These are phyloP conservation scores for Cryomyces minteri DNA, from an alignment of 495 filamentous ascomycete genomes.

Conservation along the genomic window DNA sequence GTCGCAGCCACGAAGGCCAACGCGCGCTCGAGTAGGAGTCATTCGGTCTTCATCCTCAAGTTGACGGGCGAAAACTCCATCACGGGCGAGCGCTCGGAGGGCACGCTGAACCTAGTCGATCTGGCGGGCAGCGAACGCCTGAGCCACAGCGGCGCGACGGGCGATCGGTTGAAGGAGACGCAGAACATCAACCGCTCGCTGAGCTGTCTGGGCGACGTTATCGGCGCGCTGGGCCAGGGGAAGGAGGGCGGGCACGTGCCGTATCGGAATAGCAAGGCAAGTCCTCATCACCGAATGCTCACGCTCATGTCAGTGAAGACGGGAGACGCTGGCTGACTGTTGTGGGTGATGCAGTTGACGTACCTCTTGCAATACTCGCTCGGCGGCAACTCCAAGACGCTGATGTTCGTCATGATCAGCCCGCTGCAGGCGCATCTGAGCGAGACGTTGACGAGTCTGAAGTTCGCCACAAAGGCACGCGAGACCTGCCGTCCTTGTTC, in stretches of 20 bases:
- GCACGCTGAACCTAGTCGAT: conserved; percentile 91
- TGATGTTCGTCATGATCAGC: conserved; percentile 98
- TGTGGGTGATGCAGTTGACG: conserved; percentile 43
- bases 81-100: conserved; percentile 71
- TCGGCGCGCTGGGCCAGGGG: conserved; percentile 73
- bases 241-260: conserved; percentile 77
- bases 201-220: conserved; percentile 85
- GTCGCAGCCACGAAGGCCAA: conserved; percentile 95
- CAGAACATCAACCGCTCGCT: conserved; percentile 94
- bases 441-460: conserved; percentile 87
- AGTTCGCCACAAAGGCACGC: conserved; percentile 80
- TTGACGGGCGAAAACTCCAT: conserved; percentile 64
- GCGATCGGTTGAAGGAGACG: conserved; percentile 79
- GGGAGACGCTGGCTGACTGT: background rate
- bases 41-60: conserved; percentile 92
- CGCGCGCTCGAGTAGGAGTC: conserved; percentile 79
- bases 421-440: conserved; percentile 78
- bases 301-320: background rate
- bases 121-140: conserved; percentile 85
- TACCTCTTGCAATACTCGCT: conserved; percentile 91
- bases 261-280: conserved; percentile 85
- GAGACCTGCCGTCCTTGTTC: conserved; percentile 13
- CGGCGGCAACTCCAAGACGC: conserved; percentile 87
- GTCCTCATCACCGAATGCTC: conserved; percentile 4
- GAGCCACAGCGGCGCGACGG: conserved; percentile 64